phyloP scores from a whole-genome alignment of 2,329 filamentous ascomycete genomes.

The Cladorrhinum sp. region DNA sequence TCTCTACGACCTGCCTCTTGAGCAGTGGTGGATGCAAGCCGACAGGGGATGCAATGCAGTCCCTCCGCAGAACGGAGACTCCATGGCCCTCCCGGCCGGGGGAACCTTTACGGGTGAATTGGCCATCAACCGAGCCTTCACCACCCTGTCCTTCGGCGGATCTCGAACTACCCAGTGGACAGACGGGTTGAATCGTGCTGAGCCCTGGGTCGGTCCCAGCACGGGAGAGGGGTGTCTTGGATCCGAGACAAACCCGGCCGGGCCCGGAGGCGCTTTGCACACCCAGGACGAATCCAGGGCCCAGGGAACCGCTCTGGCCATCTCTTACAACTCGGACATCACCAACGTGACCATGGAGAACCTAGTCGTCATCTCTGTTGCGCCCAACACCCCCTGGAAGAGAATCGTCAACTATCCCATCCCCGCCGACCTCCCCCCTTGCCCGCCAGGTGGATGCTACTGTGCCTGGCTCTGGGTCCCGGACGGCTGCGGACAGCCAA shows the following conservation, averaged over 20 bases:
- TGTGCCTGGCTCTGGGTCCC: constrained; percentile 20
- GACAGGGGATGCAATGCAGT: constrained; percentile 45
- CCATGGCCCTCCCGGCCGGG: constrained; percentile 48
- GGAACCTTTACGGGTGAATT: constrained; percentile 48
- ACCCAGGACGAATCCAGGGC: constrained; percentile 42
- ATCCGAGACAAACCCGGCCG: constrained; percentile 19
- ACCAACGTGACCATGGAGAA: constrained; percentile 48
- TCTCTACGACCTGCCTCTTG: constrained; percentile 42
- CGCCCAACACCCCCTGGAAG: constrained; percentile 13
- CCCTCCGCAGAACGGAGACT: constrained; percentile 11
- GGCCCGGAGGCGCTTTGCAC: constrained; percentile 43
- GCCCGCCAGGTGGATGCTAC: constrained; percentile 18
- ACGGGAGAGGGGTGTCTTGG: constrained; percentile 29
- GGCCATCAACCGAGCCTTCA: constrained; percentile 48
- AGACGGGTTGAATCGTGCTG: constrained; percentile 44
- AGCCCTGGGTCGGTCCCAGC: constrained; percentile 42
- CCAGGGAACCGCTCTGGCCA: constrained; percentile 49
- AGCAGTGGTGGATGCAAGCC: constrained; percentile 51
- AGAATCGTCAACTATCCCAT: constrained; percentile 10
- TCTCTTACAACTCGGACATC: constrained; percentile 48
- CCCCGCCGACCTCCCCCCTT: constrained; percentile 13
- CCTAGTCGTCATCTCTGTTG: constrained; percentile 48
- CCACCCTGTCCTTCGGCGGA: constrained; percentile 45
- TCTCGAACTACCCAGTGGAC: constrained; percentile 41
- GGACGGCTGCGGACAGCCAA: constrained; percentile 23